Conservation (phyloP, 495 filamentous ascomycete species). For the Friedmanniomyces simplex region DNA sequence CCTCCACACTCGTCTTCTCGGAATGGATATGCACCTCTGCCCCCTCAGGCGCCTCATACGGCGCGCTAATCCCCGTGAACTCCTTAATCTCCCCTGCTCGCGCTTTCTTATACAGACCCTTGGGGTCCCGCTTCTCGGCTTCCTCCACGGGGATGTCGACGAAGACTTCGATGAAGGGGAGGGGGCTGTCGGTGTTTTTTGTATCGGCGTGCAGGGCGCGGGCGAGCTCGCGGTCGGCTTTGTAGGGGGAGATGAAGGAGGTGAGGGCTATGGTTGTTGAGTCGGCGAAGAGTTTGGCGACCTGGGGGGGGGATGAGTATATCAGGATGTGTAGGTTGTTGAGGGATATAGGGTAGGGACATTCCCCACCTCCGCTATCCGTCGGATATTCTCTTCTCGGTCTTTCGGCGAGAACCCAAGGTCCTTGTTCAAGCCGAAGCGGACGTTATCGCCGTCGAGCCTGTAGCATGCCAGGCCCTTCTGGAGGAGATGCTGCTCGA, state of each 20-base stretch:
- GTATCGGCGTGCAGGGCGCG: slow-evolving; percentile 60
- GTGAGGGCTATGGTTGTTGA: slow-evolving; percentile 77
- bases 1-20: slow-evolving; percentile 65
- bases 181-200: slow-evolving; percentile 41
- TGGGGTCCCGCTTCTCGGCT: slow-evolving; percentile 91
- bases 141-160: slow-evolving; percentile 80
- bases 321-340: not conserved
- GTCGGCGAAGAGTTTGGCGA: slow-evolving; percentile 94
- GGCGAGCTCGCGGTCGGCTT: slow-evolving; percentile 70
- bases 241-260: slow-evolving; percentile 94
- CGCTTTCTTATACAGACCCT: slow-evolving; percentile 96
- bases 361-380: slow-evolving; percentile 67
- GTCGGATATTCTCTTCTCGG: slow-evolving; percentile 92
- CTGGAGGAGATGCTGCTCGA: slow-evolving; percentile 91
- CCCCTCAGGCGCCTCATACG: slow-evolving; percentile 81
- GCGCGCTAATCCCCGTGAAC: slow-evolving; percentile 88
- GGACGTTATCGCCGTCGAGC: slow-evolving; percentile 96
- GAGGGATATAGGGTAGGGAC: not conserved
- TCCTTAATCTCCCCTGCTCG: slow-evolving; percentile 87
- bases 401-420: slow-evolving; percentile 87
- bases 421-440: slow-evolving; percentile 96
- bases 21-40: slow-evolving; percentile 80
- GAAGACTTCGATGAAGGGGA: slow-evolving; percentile 89
- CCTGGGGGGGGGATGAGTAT: too few relatives aligned
- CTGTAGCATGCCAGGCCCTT: slow-evolving; percentile 74